Evolutionary conservation across 1,139 yeast species (phyloP).

Genomic region (Suhomyces anneliseae): DNA sequence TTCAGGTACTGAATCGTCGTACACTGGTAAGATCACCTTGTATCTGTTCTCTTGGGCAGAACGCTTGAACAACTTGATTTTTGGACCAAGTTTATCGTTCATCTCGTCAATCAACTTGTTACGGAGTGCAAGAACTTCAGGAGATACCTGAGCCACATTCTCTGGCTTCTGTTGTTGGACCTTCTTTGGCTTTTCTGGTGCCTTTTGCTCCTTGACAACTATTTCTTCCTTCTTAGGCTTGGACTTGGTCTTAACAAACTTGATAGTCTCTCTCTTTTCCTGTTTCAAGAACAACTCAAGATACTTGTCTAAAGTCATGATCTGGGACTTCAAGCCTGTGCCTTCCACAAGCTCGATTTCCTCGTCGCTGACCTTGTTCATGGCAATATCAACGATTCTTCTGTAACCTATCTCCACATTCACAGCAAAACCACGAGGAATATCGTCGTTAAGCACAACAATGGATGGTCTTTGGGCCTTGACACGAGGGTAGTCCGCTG

Average conservation of each 20-base stretch:
- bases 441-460: constrained; percentile 60
- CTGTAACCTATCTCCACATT: constrained; percentile 68
- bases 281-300: constrained; percentile 57
- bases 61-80: constrained; percentile 28
- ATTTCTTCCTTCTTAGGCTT: not conserved
- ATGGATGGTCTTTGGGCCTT: constrained; percentile 39
- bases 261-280: constrained; percentile 56
- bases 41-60: constrained; percentile 20
- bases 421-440: constrained; percentile 69
- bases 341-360: constrained; percentile 43
- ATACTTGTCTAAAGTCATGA: constrained; percentile 56
- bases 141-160: constrained; percentile 6
- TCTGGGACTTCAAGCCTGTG: constrained; percentile 51
- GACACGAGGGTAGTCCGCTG: constrained; percentile 52
- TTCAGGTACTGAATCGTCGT: constrained; percentile 12
- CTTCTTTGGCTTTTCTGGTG: not conserved
- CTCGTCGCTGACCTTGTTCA: constrained; percentile 21
- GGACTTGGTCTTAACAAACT: constrained; percentile 32
- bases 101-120: constrained; percentile 23
- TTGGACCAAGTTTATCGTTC: constrained; percentile 22
- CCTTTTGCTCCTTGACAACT: not conserved
- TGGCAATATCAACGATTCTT: constrained; percentile 44
- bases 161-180: not conserved
- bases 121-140: constrained; percentile 16
- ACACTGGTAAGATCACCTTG: constrained; percentile 25